These are phyloP conservation scores for Curvularia verruculosa DNA, from an alignment of 2,329 filamentous ascomycete species.

Conservation along the genomic window DNA sequence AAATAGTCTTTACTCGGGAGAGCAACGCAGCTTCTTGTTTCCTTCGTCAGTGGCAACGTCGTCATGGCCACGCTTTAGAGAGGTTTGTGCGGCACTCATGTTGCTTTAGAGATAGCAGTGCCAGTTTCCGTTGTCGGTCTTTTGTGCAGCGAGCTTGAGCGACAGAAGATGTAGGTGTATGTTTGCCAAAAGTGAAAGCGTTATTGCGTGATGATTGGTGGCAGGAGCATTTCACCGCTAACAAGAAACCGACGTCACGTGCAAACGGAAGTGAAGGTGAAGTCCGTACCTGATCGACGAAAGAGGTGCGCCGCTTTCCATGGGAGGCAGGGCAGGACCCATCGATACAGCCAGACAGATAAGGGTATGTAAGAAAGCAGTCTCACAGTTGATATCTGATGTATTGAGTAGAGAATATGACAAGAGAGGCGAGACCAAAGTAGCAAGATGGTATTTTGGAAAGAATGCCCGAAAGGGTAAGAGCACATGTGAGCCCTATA, in stretches of 20 bases:
- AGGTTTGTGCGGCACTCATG: not conserved
- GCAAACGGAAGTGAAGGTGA: not conserved
- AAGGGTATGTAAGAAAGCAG: not conserved
- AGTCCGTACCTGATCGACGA: not conserved
- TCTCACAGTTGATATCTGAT: not conserved
- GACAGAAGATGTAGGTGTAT: not conserved
- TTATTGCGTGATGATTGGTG: not conserved
- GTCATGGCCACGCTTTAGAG: not conserved
- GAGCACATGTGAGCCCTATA: not conserved
- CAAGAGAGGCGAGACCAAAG: not conserved
- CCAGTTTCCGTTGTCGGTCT: not conserved
- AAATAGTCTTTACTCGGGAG: no score
- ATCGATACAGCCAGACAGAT: not conserved
- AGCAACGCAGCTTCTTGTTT: not conserved
- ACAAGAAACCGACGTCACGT: not conserved
- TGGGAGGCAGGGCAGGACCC: not conserved
- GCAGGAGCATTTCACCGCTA: not conserved
- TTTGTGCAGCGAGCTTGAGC: not conserved
- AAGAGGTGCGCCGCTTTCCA: not conserved
- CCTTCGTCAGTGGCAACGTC: no score
- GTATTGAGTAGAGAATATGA: not conserved
- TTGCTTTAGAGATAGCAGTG: not conserved
- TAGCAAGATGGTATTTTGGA: not conserved
- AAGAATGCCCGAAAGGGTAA: not conserved
- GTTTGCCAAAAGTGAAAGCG: not conserved